Conservation (phyloP, 2,329 filamentous ascomycete species). For the Stachybotrys echinatus region DNA sequence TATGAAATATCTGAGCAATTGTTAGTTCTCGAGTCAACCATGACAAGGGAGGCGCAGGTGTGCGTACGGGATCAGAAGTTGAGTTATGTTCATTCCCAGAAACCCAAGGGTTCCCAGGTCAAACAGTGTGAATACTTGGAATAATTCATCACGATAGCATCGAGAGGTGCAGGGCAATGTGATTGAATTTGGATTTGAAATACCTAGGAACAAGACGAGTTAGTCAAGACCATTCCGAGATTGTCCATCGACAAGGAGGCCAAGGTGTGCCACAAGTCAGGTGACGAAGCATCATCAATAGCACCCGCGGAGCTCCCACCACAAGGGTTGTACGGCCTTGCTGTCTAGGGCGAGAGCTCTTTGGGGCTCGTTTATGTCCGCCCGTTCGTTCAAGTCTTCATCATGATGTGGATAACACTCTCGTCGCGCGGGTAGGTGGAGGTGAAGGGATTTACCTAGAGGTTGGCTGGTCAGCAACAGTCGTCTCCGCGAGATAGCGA, state of each 20-base stretch:
- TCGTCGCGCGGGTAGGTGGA: neutral
- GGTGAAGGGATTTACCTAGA: conserved; percentile 34
- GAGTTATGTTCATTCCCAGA: conserved; percentile 47
- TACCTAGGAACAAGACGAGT: conserved; percentile 23
- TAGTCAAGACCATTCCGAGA: neutral
- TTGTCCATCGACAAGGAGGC: neutral
- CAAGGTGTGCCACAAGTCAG: conserved; percentile 43
- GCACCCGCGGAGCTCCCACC: conserved; percentile 43
- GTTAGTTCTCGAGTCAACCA: neutral
- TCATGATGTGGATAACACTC: conserved; percentile 38
- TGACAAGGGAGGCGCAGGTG: neutral
- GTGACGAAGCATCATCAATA: conserved; percentile 64
- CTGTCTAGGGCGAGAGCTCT: conserved; percentile 39
- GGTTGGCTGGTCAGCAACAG: conserved; percentile 1
- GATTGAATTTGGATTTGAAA: conserved; percentile 4
- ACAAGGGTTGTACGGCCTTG: conserved; percentile 59
- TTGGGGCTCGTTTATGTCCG: conserved; percentile 59
- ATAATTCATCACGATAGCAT: conserved; percentile 40
- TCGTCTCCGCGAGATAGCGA: conserved; percentile 29
- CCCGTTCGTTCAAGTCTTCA: conserved; percentile 65
- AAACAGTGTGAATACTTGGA: conserved; percentile 58
- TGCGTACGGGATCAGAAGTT: conserved; percentile 42
- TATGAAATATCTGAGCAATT: neutral
- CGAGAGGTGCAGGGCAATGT: neutral
- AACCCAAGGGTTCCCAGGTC: conserved; percentile 35